Percentiles rank a stretch among this genome's conserved stretches.
Conservation (phyloP, 164 flowering plant species). For the Stephania japonica region DNA sequence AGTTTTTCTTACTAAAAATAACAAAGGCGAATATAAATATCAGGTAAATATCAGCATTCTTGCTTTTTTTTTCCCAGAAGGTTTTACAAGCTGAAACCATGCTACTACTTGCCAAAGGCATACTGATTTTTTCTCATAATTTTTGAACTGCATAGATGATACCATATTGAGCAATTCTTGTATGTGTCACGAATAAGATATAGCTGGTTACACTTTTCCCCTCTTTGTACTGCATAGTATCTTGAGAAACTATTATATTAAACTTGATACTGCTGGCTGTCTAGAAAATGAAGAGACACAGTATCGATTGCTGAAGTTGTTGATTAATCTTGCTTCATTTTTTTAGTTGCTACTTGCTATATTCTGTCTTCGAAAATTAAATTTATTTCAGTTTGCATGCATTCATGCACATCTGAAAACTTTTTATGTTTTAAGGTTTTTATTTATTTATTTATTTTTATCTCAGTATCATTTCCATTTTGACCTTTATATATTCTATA, state of each 20-base stretch:
- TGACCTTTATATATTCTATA: no score
- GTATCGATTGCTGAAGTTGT: not conserved
- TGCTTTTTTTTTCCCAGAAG: conserved; percentile 3
- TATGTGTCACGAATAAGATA: not conserved
- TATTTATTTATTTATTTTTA: no score
- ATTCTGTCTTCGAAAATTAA: not conserved
- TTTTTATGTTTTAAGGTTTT: no score
- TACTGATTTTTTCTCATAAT: not conserved
- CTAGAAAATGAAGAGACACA: not conserved
- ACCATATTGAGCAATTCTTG: not conserved
- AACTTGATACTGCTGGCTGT: not conserved
- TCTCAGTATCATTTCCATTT: no score
- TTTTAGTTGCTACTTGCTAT: not conserved
- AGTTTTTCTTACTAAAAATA: conserved; percentile 50
- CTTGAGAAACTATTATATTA: not conserved
- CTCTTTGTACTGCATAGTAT: not conserved
- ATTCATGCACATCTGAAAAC: no score
- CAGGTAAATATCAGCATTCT: conserved; percentile 45
- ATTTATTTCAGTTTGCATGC: not conserved
- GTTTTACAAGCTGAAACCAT: not conserved
- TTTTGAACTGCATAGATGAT: not conserved
- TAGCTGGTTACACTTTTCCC: not conserved
- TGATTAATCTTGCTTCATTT: not conserved
- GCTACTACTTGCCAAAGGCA: not conserved
- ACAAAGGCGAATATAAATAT: conserved; percentile 65